Evolutionary conservation across 129 eudicot genomes (phyloP), one percentile per base, ranked within the genome.

Genomic region (Erigeron canadensis): DNA sequence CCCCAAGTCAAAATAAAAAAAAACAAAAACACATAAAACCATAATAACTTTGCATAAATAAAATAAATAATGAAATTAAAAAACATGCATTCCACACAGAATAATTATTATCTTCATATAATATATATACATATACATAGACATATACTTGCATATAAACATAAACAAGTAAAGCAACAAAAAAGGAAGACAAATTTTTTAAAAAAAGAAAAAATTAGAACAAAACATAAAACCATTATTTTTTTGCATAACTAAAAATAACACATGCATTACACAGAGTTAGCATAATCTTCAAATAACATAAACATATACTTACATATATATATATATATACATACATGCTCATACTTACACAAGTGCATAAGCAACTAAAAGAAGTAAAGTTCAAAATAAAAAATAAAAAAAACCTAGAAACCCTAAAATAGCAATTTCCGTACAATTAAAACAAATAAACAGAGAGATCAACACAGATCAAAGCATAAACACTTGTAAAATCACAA

Each of bases 381-480:
- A 23, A 58, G 10, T 16, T 22, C 7, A 19, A 58, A 19, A 4
- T 8, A 58, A 23, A 22, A 58, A 58, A 19, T 21, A 57, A 57
- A 18, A 13, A 57, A 57, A 57, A n/a, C 40, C 39, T 10, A 21
- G 10, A 22, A 57, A 17, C 23, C 21, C 12, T 11, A 57, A 21
- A 22, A 22, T 57, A 13, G 21, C 7, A 8, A 57, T 22, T 57
- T 57, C 37, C n/a, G 40, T 57, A 57, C 63, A 57, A 57, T 4
- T 10, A 10, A 23, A 57, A 57, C 63, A 57, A 12, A 22, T 19
- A 22, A 22, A 57, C 8, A 11, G 22, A 22, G 5, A 19, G 63
- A 57, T 57, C 63, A 57, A 57, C 40, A 10, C 63, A 4, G 63
- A 57, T 58, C 63, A 40, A 23, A 58, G 63, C 11, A 8, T 13